These are phyloP conservation scores for Claviceps maximensis DNA, from an alignment of 2,329 filamentous ascomycete species.

Conservation along the genomic window DNA sequence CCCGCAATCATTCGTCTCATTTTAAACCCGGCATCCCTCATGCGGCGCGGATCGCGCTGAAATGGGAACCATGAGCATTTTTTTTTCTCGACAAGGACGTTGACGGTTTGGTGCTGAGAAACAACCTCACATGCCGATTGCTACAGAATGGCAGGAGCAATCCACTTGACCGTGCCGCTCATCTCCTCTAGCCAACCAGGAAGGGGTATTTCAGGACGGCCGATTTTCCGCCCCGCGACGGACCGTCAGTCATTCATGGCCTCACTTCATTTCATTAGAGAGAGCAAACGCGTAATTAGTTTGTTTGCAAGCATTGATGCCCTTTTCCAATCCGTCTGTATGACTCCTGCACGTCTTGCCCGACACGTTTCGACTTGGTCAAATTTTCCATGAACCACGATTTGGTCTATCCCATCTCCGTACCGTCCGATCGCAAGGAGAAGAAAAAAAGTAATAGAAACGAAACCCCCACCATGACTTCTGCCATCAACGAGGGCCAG, in stretches of 20 bases:
- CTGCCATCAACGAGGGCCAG: constrained; percentile 13
- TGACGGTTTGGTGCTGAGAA: too few relatives aligned
- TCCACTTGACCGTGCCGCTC: neutral
- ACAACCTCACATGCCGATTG: neutral
- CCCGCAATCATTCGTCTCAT: too few relatives aligned
- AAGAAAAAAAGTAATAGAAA: too few relatives aligned
- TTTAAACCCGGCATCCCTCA: too few relatives aligned
- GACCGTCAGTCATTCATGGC: neutral
- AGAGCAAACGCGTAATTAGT: neutral
- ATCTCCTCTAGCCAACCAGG: constrained; percentile 2
- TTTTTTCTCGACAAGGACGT: neutral
- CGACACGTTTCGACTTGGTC: neutral
- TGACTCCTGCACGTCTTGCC: neutral
- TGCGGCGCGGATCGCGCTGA: too few relatives aligned
- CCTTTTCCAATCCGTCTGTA: neutral
- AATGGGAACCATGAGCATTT: neutral
- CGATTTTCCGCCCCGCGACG: neutral
- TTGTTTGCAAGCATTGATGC: neutral
- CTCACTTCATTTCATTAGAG: neutral
- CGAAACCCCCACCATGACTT: constrained; percentile 10
- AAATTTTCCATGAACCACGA: neutral
- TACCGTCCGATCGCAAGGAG: neutral
- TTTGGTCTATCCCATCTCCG: neutral
- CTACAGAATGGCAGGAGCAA: neutral
- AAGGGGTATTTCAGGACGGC: neutral